These are phyloP conservation scores for Alternaria sp. DNA, from an alignment of 2,329 filamentous ascomycete species.

Conservation along the genomic window DNA sequence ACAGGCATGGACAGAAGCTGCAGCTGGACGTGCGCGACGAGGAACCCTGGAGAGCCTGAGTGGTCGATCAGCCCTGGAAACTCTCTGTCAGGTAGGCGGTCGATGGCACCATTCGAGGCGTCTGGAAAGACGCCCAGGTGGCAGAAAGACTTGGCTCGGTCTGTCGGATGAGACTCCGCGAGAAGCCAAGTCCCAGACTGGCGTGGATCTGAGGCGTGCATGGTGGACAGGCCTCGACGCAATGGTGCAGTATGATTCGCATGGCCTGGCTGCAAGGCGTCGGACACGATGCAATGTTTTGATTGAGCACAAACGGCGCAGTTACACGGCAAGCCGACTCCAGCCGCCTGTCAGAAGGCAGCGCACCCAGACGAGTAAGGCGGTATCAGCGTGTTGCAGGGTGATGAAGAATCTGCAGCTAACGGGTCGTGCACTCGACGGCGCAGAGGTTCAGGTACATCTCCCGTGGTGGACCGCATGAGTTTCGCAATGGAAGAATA, in stretches of 20 bases:
- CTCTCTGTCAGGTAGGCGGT: not conserved
- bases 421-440: slow-evolving; percentile 34
- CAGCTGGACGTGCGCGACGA: slow-evolving; percentile 17
- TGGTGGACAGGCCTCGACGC: slow-evolving; percentile 30
- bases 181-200: slow-evolving; percentile 16
- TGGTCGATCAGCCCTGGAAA: slow-evolving; percentile 30
- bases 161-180: slow-evolving; percentile 29
- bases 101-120: slow-evolving; percentile 29
- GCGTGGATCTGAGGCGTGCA: slow-evolving; percentile 27
- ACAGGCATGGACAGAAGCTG: slow-evolving; percentile 25
- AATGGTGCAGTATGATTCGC: slow-evolving; percentile 36
- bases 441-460: slow-evolving; percentile 42
- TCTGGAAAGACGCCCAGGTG: slow-evolving; percentile 28
- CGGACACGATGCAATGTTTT: slow-evolving; percentile 31
- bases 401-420: slow-evolving; percentile 30
- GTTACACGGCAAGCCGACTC: slow-evolving; percentile 40
- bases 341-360: slow-evolving; percentile 27
- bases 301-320: slow-evolving; percentile 40
- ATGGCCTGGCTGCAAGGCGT: slow-evolving; percentile 26
- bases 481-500: slow-evolving; percentile 8
- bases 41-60: slow-evolving; percentile 16
- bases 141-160: slow-evolving; percentile 29
- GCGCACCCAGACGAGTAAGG: slow-evolving; percentile 7
- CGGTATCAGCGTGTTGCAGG: slow-evolving; percentile 14
- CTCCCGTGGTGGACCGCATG: slow-evolving; percentile 33